Percentiles rank a stretch among this genome's conserved stretches.
Conservation (phyloP, 176 grass and related monocot species). For the Carex cristatella region DNA sequence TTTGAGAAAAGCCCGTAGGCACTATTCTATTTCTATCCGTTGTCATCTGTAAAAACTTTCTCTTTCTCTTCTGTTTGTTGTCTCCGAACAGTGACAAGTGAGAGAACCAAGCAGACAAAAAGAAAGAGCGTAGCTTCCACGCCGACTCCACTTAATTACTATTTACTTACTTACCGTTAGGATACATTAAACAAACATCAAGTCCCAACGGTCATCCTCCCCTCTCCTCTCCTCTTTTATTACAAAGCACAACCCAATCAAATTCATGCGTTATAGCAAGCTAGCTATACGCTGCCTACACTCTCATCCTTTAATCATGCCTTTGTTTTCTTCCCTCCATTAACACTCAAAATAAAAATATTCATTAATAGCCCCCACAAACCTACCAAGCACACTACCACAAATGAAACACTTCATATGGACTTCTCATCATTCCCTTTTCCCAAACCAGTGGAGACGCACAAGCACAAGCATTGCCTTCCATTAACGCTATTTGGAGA, state of each 20-base stretch:
- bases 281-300: not conserved
- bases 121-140: constrained; percentile 25
- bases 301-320: constrained; percentile 5
- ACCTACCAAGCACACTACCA: not conserved
- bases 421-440: constrained; percentile 6
- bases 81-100: not conserved
- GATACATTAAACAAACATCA: not conserved
- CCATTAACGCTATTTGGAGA: constrained; percentile 25
- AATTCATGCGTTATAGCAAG: constrained; percentile 23
- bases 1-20: no score
- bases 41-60: not conserved
- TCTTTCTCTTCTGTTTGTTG: not conserved
- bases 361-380: constrained; percentile 7
- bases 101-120: not conserved
- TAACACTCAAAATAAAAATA: not conserved
- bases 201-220: constrained; percentile 28
- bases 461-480: constrained; percentile 24
- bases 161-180: constrained; percentile 26
- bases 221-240: constrained; percentile 6
- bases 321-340: constrained; percentile 4
- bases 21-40: not conserved
- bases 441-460: constrained; percentile 3
- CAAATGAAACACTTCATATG: constrained; percentile 31
- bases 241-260: not conserved
- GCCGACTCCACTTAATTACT: constrained; percentile 11